phyloP scores from a whole-genome alignment of 345 rosid species.

The Euphorbia peplus region DNA sequence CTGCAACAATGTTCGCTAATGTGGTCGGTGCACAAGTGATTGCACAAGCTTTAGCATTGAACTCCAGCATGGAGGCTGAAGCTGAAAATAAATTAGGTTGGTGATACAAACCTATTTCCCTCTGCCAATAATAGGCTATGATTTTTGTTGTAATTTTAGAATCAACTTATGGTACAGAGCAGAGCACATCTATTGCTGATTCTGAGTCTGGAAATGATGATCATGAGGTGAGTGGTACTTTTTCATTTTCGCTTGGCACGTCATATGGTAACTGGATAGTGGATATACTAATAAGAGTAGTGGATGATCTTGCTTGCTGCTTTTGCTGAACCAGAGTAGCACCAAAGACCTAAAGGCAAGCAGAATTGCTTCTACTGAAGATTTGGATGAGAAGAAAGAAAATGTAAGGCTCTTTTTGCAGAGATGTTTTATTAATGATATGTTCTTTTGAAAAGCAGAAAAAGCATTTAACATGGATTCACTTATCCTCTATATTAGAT shows the following conservation, averaged over 20 bases:
- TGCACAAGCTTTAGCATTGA: slow-evolving; percentile 51
- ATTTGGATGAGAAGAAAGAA: slow-evolving; percentile 39
- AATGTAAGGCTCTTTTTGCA: slow-evolving; percentile 42
- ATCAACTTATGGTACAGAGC: slow-evolving; percentile 42
- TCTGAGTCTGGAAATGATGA: slow-evolving; percentile 45
- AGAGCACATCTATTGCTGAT: slow-evolving; percentile 42
- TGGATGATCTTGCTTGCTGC: slow-evolving; percentile 11
- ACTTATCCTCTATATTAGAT: slow-evolving; percentile 42
- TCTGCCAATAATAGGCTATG: neutral
- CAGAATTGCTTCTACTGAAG: slow-evolving; percentile 28
- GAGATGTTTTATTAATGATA: neutral
- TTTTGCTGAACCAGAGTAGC: slow-evolving; percentile 28
- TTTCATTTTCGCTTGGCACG: slow-evolving; percentile 4
- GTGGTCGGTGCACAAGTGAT: slow-evolving; percentile 91
- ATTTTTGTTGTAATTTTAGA: slow-evolving; percentile 7
- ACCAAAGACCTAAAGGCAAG: slow-evolving; percentile 26
- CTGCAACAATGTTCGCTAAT: slow-evolving; percentile 90
- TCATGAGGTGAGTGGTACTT: slow-evolving; percentile 44
- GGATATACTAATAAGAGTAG: slow-evolving; percentile 3
- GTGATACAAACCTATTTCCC: neutral
- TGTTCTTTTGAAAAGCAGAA: neutral
- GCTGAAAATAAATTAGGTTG: slow-evolving; percentile 38
- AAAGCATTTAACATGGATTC: neutral
- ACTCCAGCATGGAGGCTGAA: slow-evolving; percentile 22
- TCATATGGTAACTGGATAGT: slow-evolving; percentile 12